Conservation (phyloP, 1,284 basidiomycete genomes). For the Cystobasidium slooffiae region DNA sequence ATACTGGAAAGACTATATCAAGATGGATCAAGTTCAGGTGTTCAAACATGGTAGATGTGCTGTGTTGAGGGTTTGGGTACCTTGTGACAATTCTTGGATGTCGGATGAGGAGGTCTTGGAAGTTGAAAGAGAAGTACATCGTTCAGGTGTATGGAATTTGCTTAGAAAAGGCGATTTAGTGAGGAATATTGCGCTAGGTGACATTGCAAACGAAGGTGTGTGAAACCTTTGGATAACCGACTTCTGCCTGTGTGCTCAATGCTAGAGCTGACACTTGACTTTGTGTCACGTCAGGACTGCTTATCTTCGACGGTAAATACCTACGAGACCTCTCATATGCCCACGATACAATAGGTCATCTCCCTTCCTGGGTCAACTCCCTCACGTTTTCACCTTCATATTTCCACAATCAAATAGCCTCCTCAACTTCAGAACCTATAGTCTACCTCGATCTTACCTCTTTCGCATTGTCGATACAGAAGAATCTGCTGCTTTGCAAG, state of each 20-base stretch:
- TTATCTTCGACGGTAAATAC: constrained; percentile 57
- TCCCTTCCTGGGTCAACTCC: constrained; percentile 58
- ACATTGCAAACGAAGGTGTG: constrained; percentile 51
- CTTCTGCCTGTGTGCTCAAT: not conserved
- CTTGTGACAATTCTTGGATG: constrained; percentile 50
- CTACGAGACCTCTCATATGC: constrained; percentile 55
- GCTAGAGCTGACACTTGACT: not conserved
- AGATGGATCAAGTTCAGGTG: constrained; percentile 31
- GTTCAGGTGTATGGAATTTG: constrained; percentile 55
- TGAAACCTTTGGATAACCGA: not conserved
- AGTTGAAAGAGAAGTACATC: constrained; percentile 47
- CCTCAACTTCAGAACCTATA: constrained; percentile 51
- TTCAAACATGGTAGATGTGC: constrained; percentile 56
- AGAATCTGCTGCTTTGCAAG: constrained; percentile 56
- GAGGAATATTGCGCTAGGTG: constrained; percentile 56
- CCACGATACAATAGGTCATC: constrained; percentile 57
- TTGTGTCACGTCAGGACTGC: constrained; percentile 48
- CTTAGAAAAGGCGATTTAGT: constrained; percentile 57
- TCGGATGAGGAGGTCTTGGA: constrained; percentile 52
- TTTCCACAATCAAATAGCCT: constrained; percentile 58
- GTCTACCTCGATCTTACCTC: constrained; percentile 53
- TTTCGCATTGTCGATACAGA: constrained; percentile 55
- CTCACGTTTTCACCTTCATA: constrained; percentile 56
- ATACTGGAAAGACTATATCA: constrained; percentile 13
- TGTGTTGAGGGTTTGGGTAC: constrained; percentile 58